Conservation (phyloP, 768 basidiomycete species). For the Hericium alpestre region DNA sequence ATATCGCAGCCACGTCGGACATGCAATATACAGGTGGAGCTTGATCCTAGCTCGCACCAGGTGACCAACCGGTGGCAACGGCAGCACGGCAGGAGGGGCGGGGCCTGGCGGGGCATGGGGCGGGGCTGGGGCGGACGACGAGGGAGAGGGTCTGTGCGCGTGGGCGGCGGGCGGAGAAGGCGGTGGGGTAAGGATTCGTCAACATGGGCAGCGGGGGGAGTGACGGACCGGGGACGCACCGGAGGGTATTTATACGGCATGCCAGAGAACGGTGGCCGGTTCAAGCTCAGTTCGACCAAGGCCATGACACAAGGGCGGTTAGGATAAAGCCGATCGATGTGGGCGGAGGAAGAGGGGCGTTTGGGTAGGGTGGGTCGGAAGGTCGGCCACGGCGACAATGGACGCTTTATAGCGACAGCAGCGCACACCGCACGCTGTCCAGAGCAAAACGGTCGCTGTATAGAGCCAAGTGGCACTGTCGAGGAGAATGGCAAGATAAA, state of each 20-base stretch:
- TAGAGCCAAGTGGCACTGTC: too few relatives aligned
- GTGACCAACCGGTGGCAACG: too few relatives aligned
- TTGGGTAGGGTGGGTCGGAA: too few relatives aligned
- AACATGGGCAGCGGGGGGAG: conserved; percentile 2
- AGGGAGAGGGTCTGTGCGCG: conserved; percentile 8
- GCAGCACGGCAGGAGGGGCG: too few relatives aligned
- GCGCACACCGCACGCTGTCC: conserved; percentile 8
- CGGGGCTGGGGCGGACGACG: conserved; percentile 4
- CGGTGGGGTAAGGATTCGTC: not conserved
- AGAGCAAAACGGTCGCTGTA: conserved; percentile 1
- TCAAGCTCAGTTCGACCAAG: conserved; percentile 10
- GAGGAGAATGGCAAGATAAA: too few relatives aligned
- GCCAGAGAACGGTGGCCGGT: conserved; percentile 3
- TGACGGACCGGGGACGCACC: conserved; percentile 3
- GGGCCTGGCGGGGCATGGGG: not conserved
- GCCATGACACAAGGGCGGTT: conserved; percentile 6
- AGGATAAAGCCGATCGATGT: not conserved
- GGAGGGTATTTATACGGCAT: conserved; percentile 14
- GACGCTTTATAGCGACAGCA: not conserved
- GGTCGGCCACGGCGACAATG: not conserved
- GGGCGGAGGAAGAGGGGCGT: not conserved
- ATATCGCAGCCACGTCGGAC: too few relatives aligned
- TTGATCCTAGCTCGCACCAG: too few relatives aligned
- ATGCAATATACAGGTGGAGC: too few relatives aligned
- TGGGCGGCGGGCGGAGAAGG: conserved; percentile 7